Evolutionary conservation across 441 rosid genomes (phyloP), one percentile per base, ranked within the genome.

Genomic region (Gossypium gossypioides): DNA sequence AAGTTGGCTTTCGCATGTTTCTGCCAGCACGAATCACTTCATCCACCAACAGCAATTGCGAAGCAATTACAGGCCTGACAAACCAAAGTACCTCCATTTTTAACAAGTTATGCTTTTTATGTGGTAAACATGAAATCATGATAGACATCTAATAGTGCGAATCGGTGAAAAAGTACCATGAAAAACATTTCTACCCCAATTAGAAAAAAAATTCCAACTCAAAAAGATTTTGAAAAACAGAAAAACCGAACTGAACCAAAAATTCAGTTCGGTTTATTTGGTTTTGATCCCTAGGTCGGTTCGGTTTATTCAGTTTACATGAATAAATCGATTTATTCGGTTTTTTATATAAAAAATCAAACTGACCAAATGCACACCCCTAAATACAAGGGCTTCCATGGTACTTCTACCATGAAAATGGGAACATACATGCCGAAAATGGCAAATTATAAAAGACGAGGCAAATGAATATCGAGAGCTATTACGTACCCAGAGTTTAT

Each of bases 11-110:
- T 84, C 97, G 84, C 98, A 93, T 93, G 75, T 93, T 93, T 34
- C 95, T 90, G 56, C 97, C 96, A 54, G 97, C 98, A 7, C 98
- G 93, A 62, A 93, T 93, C 63, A 93, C 98, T 84, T 93, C 97
- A 76, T 93, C 98, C 46, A 93, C 97, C 88, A 86, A 81, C 6
- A 93, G 89, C 83, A 93, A 81, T 84, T 93, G 98, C 3, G 98
- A 93, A 12, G 95, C 87, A 42, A 91, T 93, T 52, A 91, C 94
- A 46, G 97, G 97, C 81, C 97, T 91, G 89, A 79, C 81, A 25
- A 58, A 77, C 29, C 42, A 40, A 6, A 51, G 10, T 3, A 5
- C 40, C 18, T 13, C 2, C 7, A 61, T 29, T 2, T 2, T 18
- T 52, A 25, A 22, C 48, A 25, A 42, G 18, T 55, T 19, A 55